Base-by-base conservation (phyloP, 768 basidiomycete genomes). In the Boletus rubroflammeus region DNA sequence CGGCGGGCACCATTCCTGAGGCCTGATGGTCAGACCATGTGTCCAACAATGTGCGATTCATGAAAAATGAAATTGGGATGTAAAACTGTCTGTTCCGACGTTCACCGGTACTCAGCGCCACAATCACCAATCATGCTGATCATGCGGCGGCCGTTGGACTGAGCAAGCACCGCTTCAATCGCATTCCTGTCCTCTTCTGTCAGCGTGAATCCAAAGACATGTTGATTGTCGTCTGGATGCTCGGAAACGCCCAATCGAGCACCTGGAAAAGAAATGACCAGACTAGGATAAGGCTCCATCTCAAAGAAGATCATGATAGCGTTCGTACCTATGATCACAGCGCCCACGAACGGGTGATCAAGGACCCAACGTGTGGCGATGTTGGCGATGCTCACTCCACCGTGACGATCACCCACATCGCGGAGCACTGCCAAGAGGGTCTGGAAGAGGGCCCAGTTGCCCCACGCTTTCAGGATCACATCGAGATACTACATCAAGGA, bases 291-390 rank as follows among this genome's bases (percentile, higher is more conserved):
- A 59, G 29, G 15, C 6, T 1, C 15, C 19, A 29, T 6, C 21
- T 2, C 23, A n/a, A 45, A 26, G 45, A 51, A 48, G 47, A 51
- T 42, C 55, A 38, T 49, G 36, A 52, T 47, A 36, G 28, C 3
- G 9, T 38, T 23, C 59, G 17, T 53, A 85, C 90, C 90, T 62
- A 93, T 80, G 59, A 92, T 80, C 32, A 90, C 88, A 35, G 89
- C 88, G 10, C 87, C 90, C 17, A 92, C 89, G 58, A 80, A 86
- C 7, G 69, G 65, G 49, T 91, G 87, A 72, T 93, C 88, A 21
- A 93, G 75, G 0, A 91, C 86, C 90, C 90, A 92, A 15, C 90
- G 83, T 2, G 83, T 86, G 31, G 90, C 88, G 36, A 93, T 73
- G 64, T 91, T 91, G 50, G 90, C 81, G 35, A 93, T 83, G 69